Evolutionary conservation across 2,329 filamentous ascomycete genomes (phyloP).

Genomic region (Hypoxylon sp.): DNA sequence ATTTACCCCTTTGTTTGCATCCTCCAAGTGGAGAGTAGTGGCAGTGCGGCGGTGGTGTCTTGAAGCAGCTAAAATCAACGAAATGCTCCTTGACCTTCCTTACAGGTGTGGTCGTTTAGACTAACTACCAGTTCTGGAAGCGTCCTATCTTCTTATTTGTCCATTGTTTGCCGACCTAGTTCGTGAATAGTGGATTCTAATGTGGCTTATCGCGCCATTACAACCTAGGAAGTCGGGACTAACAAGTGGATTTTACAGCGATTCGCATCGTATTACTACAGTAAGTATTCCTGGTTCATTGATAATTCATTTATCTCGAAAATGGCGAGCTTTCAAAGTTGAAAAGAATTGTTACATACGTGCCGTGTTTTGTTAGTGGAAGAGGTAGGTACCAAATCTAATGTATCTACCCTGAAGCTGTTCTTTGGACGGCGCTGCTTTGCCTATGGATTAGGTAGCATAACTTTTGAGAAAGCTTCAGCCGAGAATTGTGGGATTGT

Average conservation of each 20-base stretch:
- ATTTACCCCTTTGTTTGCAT: constrained; percentile 19
- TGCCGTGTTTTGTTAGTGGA: not conserved
- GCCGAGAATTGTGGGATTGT: constrained; percentile 17
- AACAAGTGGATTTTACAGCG: constrained; percentile 21
- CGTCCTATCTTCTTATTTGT: constrained; percentile 16
- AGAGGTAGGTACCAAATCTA: no score
- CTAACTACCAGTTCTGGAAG: constrained; percentile 20
- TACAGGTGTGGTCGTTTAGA: constrained; percentile 8
- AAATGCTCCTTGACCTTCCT: constrained; percentile 20
- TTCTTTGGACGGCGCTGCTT: not conserved
- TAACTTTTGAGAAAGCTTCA: constrained; percentile 1
- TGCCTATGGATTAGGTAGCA: not conserved
- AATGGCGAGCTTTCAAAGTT: not conserved
- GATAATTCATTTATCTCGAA: not conserved
- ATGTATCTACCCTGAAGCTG: not conserved
- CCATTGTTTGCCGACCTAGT: constrained; percentile 5
- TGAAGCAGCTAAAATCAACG: constrained; percentile 25
- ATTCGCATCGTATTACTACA: not conserved
- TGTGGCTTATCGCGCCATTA: constrained; percentile 26
- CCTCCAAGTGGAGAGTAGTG: constrained; percentile 11
- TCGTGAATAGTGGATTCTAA: constrained; percentile 13
- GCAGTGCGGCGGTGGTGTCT: constrained; percentile 6
- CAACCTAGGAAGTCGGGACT: not conserved
- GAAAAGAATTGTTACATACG: not conserved
- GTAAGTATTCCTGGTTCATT: not conserved